phyloP scores from a whole-genome alignment of 73 alveolate species.

The Paramecium pentaurelia region DNA sequence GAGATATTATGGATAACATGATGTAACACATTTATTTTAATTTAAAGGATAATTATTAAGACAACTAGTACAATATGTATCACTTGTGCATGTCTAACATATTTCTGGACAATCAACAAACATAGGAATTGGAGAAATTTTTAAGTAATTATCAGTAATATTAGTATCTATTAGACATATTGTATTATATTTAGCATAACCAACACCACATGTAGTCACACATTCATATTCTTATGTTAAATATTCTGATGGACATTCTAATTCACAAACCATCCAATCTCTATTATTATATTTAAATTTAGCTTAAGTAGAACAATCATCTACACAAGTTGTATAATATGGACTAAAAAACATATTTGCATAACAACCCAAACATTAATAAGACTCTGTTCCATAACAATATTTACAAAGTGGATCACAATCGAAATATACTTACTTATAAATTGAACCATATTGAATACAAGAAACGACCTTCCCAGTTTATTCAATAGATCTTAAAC shows the following conservation, averaged over 20 bases:
- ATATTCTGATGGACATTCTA: neutral
- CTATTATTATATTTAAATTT: neutral
- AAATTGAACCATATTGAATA: neutral
- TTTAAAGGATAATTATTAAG: neutral
- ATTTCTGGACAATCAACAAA: neutral
- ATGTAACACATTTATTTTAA: neutral
- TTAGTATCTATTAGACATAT: neutral
- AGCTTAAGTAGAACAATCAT: neutral
- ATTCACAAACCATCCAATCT: neutral
- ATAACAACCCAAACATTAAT: neutral
- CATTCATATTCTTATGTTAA: neutral
- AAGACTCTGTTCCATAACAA: neutral
- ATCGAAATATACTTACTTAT: neutral
- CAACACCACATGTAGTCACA: neutral
- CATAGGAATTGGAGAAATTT: neutral
- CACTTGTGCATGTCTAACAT: neutral
- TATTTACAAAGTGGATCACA: neutral
- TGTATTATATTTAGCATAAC: neutral
- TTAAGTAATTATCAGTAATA: neutral
- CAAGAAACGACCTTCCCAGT: neutral
- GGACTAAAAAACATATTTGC: neutral
- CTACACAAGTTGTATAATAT: neutral
- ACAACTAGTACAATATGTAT: neutral
- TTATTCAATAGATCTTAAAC: neutral
- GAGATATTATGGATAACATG: neutral